These are phyloP conservation scores for Lentinula sp. DNA, from an alignment of 768 basidiomycete species.

Conservation along the genomic window DNA sequence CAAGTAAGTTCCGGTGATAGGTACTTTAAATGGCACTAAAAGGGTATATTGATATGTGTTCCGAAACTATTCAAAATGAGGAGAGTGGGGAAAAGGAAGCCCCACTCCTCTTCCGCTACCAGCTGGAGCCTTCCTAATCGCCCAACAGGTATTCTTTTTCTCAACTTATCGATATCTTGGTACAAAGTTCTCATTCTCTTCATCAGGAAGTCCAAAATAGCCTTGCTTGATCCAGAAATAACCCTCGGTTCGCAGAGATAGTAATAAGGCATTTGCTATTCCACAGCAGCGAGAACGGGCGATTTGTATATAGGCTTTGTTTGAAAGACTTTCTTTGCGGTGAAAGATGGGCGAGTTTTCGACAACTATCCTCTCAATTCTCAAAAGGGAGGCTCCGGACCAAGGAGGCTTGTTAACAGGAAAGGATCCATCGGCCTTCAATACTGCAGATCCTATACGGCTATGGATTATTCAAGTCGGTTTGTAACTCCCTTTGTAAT, in stretches of 20 bases:
- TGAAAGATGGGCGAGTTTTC: conserved; percentile 3
- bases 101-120: neutral
- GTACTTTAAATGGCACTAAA: neutral
- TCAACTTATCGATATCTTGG: neutral
- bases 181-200: neutral
- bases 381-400: conserved; percentile 4
- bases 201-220: neutral
- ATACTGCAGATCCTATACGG: conserved; percentile 61
- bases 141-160: neutral
- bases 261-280: neutral
- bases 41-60: neutral
- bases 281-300: neutral
- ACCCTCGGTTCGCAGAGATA: neutral
- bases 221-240: neutral
- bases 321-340: neutral
- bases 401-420: conserved; percentile 77
- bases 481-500: conserved; percentile 23
- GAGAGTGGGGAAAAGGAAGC: neutral
- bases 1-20: neutral
- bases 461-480: conserved; percentile 80
- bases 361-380: neutral
- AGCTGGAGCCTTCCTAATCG: no score
- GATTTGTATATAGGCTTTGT: neutral
- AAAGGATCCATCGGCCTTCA: conserved; percentile 63
- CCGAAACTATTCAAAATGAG: neutral